Base-by-base conservation (phyloP, 768 basidiomycete genomes). In the Pisolithus albus region DNA sequence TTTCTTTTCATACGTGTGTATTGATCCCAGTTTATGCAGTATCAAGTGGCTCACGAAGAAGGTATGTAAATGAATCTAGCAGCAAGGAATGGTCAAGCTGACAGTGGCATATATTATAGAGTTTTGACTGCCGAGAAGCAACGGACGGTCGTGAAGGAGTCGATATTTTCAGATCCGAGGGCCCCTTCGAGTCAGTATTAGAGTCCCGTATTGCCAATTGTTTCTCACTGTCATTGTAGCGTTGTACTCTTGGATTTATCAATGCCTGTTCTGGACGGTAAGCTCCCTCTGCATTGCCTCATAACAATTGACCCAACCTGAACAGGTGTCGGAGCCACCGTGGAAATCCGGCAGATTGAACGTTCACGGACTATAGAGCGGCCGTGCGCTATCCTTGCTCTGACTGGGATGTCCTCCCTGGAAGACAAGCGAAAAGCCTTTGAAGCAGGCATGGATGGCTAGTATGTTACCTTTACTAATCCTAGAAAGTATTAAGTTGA, bases 351-450 rank as follows among this genome's bases (percentile, higher is more conserved):
- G 21, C 72, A 77, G 50, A 77, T 92, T 36, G 92, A 95, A 64
- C 71, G 67, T 30, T 61, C 61, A 37, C 72, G 72, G 42, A 69
- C 49, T 23, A 57, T 41, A 36, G 59, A 57, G 34, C 59, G 59
- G 34, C 62, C 65, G 37, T 69, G 79, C 18, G 76, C 82, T 52
- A 93, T 96, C 47, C 73, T 96, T 43, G 94, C 93, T 4, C 71
- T 97, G 52, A 96, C 93, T 1, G 94, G 94, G 19, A 86, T 92
- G 83, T 94, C 94, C 16, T 91, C 93, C 7, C 68, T 88, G 5
- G 94, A 96, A 63, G 92, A 97, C 66, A 95, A 94, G 66, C 78
- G 89, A 21, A 78, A 81, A 58, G 94, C 94, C 1, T 95, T 95
- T 56, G 85, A 89, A 42, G 89, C 88, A 47, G 94, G 94, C 0